Conservation (phyloP, 106 monocot genomes). For the Dactylorhiza incarnata region DNA sequence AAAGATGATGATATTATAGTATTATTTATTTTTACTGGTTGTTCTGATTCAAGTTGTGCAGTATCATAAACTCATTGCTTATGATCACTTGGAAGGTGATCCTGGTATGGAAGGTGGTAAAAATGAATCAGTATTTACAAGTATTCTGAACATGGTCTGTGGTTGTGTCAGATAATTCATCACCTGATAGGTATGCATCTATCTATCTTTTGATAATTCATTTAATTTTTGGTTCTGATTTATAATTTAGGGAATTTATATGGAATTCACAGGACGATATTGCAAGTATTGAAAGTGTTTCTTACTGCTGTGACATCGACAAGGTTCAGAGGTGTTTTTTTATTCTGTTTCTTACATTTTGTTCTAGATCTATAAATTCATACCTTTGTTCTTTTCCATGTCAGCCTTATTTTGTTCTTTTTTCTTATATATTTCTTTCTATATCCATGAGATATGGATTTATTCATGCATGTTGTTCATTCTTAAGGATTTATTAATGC, state of each 20-base stretch:
- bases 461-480: no score
- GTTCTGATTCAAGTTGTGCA: conserved; percentile 12
- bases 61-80: conserved; percentile 94
- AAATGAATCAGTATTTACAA: conserved; percentile 61
- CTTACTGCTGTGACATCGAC: conserved; percentile 88
- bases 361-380: neutral
- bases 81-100: conserved; percentile 98
- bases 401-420: neutral
- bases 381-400: neutral
- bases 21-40: no score
- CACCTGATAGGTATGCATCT: conserved; percentile 68
- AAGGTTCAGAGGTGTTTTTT: conserved; percentile 74
- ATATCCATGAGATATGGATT: no score
- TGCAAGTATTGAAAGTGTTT: conserved; percentile 96
- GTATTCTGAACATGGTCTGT: conserved; percentile 84
- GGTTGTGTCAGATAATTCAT: conserved; percentile 83
- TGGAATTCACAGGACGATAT: conserved; percentile 57
- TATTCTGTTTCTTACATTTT: neutral
- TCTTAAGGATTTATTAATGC: no score
- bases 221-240: conserved; percentile 7
- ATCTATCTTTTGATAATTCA: neutral
- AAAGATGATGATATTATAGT: conserved; percentile 66
- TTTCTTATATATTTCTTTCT: no score
- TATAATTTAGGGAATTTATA: conserved; percentile 1
- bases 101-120: conserved; percentile 79